A percentile compares a stretch with the other conserved stretches of the same genome.
These are phyloP conservation scores for Irpex sp. DNA, from an alignment of 1,284 basidiomycete species.

Conservation along the genomic window DNA sequence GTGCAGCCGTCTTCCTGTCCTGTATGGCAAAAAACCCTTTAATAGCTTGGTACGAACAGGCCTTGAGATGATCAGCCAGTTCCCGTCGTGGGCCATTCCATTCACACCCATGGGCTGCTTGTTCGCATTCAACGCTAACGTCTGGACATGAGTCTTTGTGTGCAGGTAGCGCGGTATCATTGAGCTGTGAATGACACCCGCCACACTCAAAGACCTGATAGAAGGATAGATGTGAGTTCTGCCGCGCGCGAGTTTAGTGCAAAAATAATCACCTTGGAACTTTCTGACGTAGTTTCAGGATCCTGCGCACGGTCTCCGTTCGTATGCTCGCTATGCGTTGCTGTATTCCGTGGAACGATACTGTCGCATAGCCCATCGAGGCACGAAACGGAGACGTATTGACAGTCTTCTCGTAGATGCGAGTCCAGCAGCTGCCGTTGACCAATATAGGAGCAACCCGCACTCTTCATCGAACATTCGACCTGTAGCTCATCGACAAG, in stretches of 20 bases:
- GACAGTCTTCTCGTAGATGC: conserved; percentile 64
- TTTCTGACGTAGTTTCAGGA: conserved; percentile 25
- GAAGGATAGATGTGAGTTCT: background rate
- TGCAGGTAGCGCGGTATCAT: conserved; percentile 27
- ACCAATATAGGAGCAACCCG: conserved; percentile 63
- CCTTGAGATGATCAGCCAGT: conserved; percentile 40
- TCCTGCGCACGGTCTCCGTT: conserved; percentile 30
- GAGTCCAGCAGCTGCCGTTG: conserved; percentile 66
- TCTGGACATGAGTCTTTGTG: conserved; percentile 40
- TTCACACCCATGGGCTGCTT: conserved; percentile 50
- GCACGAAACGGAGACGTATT: conserved; percentile 55
- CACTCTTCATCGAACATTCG: conserved; percentile 56
- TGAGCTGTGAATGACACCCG: conserved; percentile 35
- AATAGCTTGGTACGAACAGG: conserved; percentile 62
- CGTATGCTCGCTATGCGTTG: conserved; percentile 24
- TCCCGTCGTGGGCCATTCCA: conserved; percentile 45
- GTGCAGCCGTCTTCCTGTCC: conserved; percentile 37
- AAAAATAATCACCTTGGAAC: conserved; percentile 34
- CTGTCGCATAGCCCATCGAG: conserved; percentile 42
- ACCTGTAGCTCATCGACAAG: conserved; percentile 83
- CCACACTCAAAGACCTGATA: conserved; percentile 27
- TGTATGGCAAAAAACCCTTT: conserved; percentile 55
- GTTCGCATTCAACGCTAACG: conserved; percentile 42
- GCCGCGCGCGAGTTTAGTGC: conserved; percentile 11
- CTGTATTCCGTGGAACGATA: conserved; percentile 41